phyloP scores from a whole-genome alignment of 768 basidiomycete genomes.

The Podaxis rugospora region DNA sequence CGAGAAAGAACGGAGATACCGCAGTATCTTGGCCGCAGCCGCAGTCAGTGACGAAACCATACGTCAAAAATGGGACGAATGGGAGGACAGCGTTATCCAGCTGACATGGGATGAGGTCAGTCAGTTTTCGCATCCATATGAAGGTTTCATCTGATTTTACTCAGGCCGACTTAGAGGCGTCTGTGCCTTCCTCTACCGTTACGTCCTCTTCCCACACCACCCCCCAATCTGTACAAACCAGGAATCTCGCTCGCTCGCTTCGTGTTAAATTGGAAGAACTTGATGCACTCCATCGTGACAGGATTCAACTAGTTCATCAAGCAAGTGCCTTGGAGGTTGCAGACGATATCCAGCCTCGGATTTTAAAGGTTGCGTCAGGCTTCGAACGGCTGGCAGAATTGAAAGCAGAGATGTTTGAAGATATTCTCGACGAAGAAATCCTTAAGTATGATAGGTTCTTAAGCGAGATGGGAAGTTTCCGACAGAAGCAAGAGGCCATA shows the following conservation, averaged over 20 bases:
- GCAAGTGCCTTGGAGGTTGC: slow-evolving; percentile 55
- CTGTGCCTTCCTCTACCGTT: slow-evolving; percentile 63
- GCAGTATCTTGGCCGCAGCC: slow-evolving; percentile 68
- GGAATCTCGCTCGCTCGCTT: slow-evolving; percentile 62
- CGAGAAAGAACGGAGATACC: slow-evolving; percentile 67
- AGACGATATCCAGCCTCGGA: slow-evolving; percentile 71
- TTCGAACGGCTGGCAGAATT: slow-evolving; percentile 68
- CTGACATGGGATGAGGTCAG: slow-evolving; percentile 66
- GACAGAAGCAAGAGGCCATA: slow-evolving; percentile 59
- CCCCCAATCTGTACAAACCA: slow-evolving; percentile 43
- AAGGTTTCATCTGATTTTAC: not conserved
- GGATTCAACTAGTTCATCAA: slow-evolving; percentile 58
- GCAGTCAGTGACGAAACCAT: slow-evolving; percentile 73
- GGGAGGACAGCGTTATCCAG: slow-evolving; percentile 68
- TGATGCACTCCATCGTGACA: slow-evolving; percentile 61
- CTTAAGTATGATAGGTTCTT: slow-evolving; percentile 80
- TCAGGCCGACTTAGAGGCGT: slow-evolving; percentile 61
- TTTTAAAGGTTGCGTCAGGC: slow-evolving; percentile 61
- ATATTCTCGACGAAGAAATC: slow-evolving; percentile 72
- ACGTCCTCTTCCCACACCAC: slow-evolving; percentile 26
- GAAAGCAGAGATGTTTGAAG: slow-evolving; percentile 85
- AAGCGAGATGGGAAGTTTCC: slow-evolving; percentile 46
- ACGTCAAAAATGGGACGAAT: slow-evolving; percentile 82
- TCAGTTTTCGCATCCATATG: slow-evolving; percentile 15
- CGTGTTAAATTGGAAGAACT: slow-evolving; percentile 76